Conservation (phyloP, 225 moss, liverwort and hornwort species). For the Antitrichia curtipendula region DNA sequence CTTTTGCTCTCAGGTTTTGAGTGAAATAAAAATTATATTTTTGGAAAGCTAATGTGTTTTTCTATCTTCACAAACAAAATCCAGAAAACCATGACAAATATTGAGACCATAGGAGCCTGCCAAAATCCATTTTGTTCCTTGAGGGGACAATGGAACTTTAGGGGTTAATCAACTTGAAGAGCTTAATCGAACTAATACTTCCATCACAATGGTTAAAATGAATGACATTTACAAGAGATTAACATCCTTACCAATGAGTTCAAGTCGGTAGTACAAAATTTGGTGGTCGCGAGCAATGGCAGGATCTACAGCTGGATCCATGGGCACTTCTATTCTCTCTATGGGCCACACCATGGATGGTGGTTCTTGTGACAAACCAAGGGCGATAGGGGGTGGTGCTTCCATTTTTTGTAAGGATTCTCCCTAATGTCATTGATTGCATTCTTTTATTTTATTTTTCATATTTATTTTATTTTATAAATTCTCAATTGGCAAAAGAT, state of each 20-base stretch:
- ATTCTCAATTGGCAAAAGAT: neutral
- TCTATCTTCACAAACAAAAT: too few species aligned
- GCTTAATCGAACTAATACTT: neutral
- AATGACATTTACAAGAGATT: too few species aligned
- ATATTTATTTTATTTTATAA: too few species aligned
- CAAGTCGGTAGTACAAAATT: slow-evolving; percentile 53
- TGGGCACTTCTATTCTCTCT: slow-evolving; percentile 28
- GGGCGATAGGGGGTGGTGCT: neutral
- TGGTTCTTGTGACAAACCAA: neutral
- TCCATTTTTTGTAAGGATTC: neutral
- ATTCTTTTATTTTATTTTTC: neutral
- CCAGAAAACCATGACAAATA: too few species aligned
- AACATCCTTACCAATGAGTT: slow-evolving; percentile 46
- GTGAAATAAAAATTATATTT: too few species aligned
- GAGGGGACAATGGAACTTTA: too few species aligned
- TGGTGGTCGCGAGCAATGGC: slow-evolving; percentile 78
- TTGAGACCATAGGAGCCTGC: too few species aligned
- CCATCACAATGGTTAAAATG: neutral
- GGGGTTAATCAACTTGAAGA: neutral
- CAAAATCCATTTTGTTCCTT: too few species aligned
- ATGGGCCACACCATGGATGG: slow-evolving; percentile 3
- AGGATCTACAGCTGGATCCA: slow-evolving; percentile 17
- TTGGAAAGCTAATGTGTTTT: too few species aligned
- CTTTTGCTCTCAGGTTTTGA: too few species aligned
- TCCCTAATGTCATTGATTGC: neutral